Evolutionary conservation across 2,329 filamentous ascomycete species (phyloP), one percentile per base, ranked within the genome.

Genomic region (Penicillium hordei): DNA sequence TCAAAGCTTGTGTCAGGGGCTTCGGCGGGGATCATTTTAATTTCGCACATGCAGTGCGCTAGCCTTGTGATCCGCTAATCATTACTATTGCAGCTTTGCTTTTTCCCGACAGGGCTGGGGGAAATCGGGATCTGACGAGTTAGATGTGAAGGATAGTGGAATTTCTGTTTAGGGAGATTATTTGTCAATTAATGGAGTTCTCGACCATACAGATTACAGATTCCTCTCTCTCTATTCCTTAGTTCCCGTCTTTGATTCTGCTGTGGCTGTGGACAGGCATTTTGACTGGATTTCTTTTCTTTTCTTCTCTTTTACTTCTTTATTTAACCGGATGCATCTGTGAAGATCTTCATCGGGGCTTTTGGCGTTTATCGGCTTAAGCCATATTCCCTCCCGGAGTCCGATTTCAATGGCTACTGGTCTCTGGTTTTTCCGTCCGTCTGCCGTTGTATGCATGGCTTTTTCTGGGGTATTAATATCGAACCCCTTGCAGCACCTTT

Each of bases 241-340:
- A 19, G 10, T 17, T 27, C 23, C 23, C 7, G 9, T 29, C 10
- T 46, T 46, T 2, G n/a, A 19, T 33, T 31, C 23, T 15, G 17
- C 29, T 13, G 29, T 38, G 40, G 33, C 58, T 21, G 27, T 48
- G 48, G 50, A 34, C 60, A 51, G 58, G n/a, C 40, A 62, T 58
- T 58, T 49, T 42, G 33, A 55, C 56, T 39, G 56, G 27, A 51
- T 33, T 21, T 4, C 9, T 21, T 33, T 33, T 31, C 13, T n/a
- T n/a, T n/a, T n/a, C n/a, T n/a, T n/a, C n/a, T n/a, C n/a, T n/a
- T n/a, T n/a, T n/a, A n/a, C n/a, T n/a, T n/a, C n/a, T n/a, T n/a
- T n/a, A n/a, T 53, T 55, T 48, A 17, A 17, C 34, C 29, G 42
- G 15, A 19, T 25, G n/a, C 4, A 33, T 25, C 15, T 13, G 19